Base-by-base conservation (phyloP, 768 basidiomycete genomes). In the Hemileccinum rubropunctum region DNA sequence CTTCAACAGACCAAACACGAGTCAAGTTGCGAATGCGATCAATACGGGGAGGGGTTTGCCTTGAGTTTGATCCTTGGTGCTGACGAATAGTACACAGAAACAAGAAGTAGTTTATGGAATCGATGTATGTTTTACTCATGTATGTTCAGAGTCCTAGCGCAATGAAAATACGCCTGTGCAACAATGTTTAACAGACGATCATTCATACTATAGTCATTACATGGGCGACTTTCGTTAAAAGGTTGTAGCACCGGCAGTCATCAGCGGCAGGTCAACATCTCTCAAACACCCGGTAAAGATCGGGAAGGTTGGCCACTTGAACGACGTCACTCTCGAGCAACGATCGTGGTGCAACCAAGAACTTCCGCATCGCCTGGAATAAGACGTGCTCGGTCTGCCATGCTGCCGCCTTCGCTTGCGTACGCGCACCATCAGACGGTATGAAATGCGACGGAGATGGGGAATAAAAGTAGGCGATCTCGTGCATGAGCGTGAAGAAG, bases 211-310 rank as follows among this genome's bases (percentile, higher is more conserved):
- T 28, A 30, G 28, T 12, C 35, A 36, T 18, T 20, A 37, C 30
- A 34, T 13, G 21, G 3, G 37, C 17, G 5, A n/a, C n/a, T 30
- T 48, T 28, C 9, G 23, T 36, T 2, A 38, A 34, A 42, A n/a
- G n/a, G n/a, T n/a, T n/a, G n/a, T n/a, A n/a, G n/a, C n/a, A n/a
- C n/a, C n/a, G 40, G 36, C 45, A 50, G 15, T 38, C 52, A 6
- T 56, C 48, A 26, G 23, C 23, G 23, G 23, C 23, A n/a, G 14
- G 23, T 30, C 64, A 98, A 63, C 95, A 98, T 55, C 95, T 71
- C 70, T 98, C 95, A 61, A 98, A 99, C 0, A 98, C 89, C 54
- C 88, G 85, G 67, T 97, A 99, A 46, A 99, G 72, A 55, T 95
- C 92, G 2, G 93, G 93, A 37, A 98, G 69, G 66, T 82, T 88